Conservation (phyloP, 1,284 basidiomycete genomes). For the Bjerkandera adusta region DNA sequence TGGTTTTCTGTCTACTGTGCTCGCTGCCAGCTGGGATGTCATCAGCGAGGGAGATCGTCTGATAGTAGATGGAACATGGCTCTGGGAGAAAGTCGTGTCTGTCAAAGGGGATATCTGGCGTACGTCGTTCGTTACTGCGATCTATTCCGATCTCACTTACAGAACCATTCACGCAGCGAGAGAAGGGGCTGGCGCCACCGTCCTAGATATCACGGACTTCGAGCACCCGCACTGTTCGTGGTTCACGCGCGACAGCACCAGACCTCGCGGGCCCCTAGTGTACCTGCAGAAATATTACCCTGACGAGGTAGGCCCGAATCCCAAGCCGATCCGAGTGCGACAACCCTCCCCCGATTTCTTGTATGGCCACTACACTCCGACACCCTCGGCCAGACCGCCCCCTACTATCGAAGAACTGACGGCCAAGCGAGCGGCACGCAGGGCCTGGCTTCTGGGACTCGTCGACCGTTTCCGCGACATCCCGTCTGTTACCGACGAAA, state of each 20-base stretch:
- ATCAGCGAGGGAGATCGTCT: background rate
- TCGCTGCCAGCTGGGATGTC: conserved; percentile 16
- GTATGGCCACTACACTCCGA: background rate
- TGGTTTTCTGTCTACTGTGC: conserved; percentile 26
- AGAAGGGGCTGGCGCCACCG: conserved; percentile 40
- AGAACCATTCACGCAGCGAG: conserved; percentile 33
- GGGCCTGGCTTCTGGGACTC: no score
- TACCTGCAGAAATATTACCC: background rate
- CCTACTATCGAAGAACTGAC: background rate
- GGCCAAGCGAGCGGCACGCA: no score
- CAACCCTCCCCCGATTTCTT: background rate
- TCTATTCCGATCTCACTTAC: background rate
- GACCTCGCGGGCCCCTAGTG: conserved; percentile 32
- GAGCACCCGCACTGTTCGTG: conserved; percentile 20
- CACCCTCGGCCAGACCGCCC: background rate
- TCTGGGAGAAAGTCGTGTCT: conserved; percentile 9
- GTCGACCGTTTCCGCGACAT: no score
- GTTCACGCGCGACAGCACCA: conserved; percentile 26
- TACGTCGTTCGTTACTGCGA: conserved; percentile 18
- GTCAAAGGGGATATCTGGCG: conserved; percentile 26
- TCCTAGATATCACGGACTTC: conserved; percentile 40
- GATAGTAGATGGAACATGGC: conserved; percentile 6
- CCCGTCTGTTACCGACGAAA: background rate
- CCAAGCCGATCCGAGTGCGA: no score
- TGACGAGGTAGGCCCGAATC: no score